A percentile compares a stretch with the other conserved stretches of the same genome.
Conservation (phyloP, 169 alveolate genomes). For the Ichthyophthirius multifiliis region DNA sequence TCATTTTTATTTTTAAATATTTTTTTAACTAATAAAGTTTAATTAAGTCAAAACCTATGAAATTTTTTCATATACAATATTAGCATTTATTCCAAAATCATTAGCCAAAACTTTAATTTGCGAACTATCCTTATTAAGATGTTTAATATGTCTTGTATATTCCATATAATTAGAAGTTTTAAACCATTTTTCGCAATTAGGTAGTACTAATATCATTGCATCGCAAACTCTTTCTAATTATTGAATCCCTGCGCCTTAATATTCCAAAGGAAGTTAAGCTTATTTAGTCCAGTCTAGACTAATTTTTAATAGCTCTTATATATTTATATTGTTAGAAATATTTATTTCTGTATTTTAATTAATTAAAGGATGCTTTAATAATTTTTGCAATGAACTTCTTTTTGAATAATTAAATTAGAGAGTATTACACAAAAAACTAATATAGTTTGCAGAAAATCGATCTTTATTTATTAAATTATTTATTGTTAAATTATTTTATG, state of each 20-base stretch:
- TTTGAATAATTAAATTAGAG: conserved; percentile 23
- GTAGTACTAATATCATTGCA: conserved; percentile 19
- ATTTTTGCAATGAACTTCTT: not conserved
- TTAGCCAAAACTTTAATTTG: conserved; percentile 5
- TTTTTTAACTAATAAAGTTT: too few relatives aligned
- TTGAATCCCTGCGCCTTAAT: conserved; percentile 31
- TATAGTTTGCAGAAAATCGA: conserved; percentile 11
- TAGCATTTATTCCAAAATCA: conserved; percentile 29
- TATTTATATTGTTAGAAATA: conserved; percentile 14
- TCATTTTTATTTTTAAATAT: too few relatives aligned
- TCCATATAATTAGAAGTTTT: not conserved
- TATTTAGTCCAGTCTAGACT: conserved; percentile 21
- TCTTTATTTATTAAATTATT: conserved; percentile 7
- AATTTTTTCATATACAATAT: conserved; percentile 20
- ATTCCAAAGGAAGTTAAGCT: conserved; percentile 25
- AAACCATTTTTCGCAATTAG: conserved; percentile 34
- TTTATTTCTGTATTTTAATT: not conserved
- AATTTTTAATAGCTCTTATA: conserved; percentile 11
- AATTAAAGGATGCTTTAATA: conserved; percentile 26
- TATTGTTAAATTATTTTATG: conserved; percentile 13
- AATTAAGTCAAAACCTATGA: too few relatives aligned
- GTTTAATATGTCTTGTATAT: not conserved
- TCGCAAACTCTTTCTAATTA: conserved; percentile 40
- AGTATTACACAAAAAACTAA: conserved; percentile 22
- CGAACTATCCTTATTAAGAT: not conserved